phyloP scores from a whole-genome alignment of 257 asterid genomes.

The Lycium ferocissimum region DNA sequence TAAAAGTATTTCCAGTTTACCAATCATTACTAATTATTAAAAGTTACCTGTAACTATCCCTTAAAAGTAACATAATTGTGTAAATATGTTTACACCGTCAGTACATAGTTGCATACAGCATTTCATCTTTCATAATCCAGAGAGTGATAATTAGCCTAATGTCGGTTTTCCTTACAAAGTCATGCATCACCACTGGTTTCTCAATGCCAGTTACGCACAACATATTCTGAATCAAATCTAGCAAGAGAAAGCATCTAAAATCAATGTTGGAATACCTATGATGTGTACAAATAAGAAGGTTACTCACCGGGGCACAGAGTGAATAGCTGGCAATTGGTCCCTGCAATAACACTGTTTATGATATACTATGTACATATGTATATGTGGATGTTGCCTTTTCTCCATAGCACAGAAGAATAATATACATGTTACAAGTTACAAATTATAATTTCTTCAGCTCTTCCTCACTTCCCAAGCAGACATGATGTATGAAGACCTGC shows the following conservation, averaged over 20 bases:
- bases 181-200: background rate
- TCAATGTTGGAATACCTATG: background rate
- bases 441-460: slow-evolving; percentile 20
- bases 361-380: background rate
- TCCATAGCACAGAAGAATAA: background rate
- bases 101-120: background rate
- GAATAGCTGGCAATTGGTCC: slow-evolving; percentile 18
- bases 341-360: slow-evolving; percentile 6
- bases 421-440: background rate
- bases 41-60: no score
- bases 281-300: background rate
- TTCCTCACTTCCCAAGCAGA: background rate
- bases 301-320: background rate
- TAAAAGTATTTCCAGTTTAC: background rate
- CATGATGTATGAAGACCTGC: background rate
- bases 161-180: background rate
- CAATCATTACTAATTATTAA: background rate
- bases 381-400: background rate
- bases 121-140: slow-evolving; percentile 15
- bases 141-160: background rate
- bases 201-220: background rate
- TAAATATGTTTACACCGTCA: background rate
- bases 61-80: no score
- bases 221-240: background rate
- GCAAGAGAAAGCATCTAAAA: background rate